These are phyloP conservation scores for Spathaspora sp. DNA, from an alignment of 1,139 yeast species.

Conservation along the genomic window DNA sequence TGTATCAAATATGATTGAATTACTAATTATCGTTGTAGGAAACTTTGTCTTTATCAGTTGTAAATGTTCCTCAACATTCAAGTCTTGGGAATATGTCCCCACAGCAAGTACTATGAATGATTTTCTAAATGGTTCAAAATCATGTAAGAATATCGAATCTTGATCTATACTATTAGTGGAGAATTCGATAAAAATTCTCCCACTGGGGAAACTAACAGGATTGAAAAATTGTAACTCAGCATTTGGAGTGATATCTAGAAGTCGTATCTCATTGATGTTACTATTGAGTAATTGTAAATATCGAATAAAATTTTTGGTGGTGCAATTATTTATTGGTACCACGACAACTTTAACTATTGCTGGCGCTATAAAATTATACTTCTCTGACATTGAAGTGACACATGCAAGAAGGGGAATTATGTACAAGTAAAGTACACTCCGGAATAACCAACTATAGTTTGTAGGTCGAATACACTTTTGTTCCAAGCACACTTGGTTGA, in stretches of 20 bases:
- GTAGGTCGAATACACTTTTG: neutral
- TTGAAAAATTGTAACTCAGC: constrained; percentile 60
- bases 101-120: constrained; percentile 68
- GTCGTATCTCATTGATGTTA: constrained; percentile 59
- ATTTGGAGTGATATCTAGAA: constrained; percentile 73
- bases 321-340: constrained; percentile 67
- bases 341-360: constrained; percentile 66
- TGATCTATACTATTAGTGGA: constrained; percentile 49
- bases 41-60: constrained; percentile 28
- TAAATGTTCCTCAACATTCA: constrained; percentile 6
- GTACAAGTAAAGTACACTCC: neutral
- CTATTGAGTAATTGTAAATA: constrained; percentile 47
- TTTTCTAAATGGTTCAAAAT: constrained; percentile 86
- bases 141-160: constrained; percentile 67
- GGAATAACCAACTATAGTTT: neutral
- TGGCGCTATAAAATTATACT: constrained; percentile 45
- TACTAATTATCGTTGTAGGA: constrained; percentile 65
- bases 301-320: constrained; percentile 44
- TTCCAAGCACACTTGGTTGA: neutral
- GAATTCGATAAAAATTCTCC: constrained; percentile 64
- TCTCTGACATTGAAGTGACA: constrained; percentile 15
- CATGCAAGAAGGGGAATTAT: neutral
- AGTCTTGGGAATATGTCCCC: constrained; percentile 39
- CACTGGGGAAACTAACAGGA: constrained; percentile 84
- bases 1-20: constrained; percentile 58